Evolutionary conservation across 73 alveolate genomes (phyloP).

Genomic region (Paramecium bursaria): DNA sequence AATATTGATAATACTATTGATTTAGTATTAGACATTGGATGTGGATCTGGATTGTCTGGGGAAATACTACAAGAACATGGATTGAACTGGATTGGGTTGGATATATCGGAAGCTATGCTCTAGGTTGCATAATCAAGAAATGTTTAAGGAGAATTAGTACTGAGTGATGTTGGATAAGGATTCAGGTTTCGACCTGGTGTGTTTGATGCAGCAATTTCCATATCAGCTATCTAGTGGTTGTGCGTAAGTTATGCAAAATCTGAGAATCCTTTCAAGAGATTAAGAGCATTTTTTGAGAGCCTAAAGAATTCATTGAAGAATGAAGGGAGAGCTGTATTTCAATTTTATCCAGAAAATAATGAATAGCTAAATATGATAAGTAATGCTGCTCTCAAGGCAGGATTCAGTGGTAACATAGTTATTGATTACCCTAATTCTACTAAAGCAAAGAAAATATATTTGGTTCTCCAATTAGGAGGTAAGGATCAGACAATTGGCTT

Average conservation of each 20-base stretch:
- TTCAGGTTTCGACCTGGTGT: conserved; percentile 94
- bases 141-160: conserved; percentile 89
- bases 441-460: conserved; percentile 93
- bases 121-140: conserved; percentile 90
- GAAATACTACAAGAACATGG: conserved; percentile 87
- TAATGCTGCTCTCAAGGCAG: conserved; percentile 94
- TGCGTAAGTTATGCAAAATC: conserved; percentile 91
- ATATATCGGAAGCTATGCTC: conserved; percentile 93
- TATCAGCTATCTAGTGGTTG: conserved; percentile 95
- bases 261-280: conserved; percentile 88
- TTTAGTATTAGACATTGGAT: conserved; percentile 93
- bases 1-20: conserved; percentile 85
- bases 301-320: conserved; percentile 86
- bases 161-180: conserved; percentile 96
- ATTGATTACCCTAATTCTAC: conserved; percentile 96
- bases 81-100: conserved; percentile 96
- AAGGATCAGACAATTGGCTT: conserved; percentile 50
- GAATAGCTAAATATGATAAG: conserved; percentile 92
- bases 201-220: conserved; percentile 94
- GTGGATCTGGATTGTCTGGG: conserved; percentile 97
- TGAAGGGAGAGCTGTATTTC: conserved; percentile 93
- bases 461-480: conserved; percentile 75
- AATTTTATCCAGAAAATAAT: conserved; percentile 95
- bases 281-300: conserved; percentile 86
- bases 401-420: conserved; percentile 96